A percentile compares a stretch with the other conserved stretches of the same genome.
Evolutionary conservation across 2,329 filamentous ascomycete species (phyloP).

Genomic region (Colletotrichum gloeosporioides): DNA sequence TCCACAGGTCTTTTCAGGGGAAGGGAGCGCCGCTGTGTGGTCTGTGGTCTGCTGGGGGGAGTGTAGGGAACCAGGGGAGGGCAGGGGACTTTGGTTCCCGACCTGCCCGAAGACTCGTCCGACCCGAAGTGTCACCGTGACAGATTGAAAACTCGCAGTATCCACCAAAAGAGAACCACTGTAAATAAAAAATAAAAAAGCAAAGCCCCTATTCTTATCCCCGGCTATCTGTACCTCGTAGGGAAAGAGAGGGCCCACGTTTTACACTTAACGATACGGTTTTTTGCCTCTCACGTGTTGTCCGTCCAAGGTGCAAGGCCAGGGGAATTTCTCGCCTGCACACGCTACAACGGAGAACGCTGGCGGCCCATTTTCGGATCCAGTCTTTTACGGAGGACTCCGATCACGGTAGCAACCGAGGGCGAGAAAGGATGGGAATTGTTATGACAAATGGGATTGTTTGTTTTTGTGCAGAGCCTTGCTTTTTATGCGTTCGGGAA

Average conservation of each 20-base stretch:
- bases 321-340: not conserved
- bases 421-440: not conserved
- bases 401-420: slow-evolving; percentile 1
- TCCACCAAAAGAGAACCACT: not conserved
- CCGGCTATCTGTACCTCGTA: not conserved
- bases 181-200: not conserved
- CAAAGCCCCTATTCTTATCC: not conserved
- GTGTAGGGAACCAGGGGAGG: too few relatives aligned
- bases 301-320: not conserved
- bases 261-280: not conserved
- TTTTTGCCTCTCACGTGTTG: not conserved
- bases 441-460: not conserved
- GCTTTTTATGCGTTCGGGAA: not conserved
- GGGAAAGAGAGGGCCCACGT: not conserved
- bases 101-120: not conserved
- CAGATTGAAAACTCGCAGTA: not conserved
- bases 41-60: not conserved
- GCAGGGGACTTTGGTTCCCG: not conserved
- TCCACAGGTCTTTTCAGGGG: not conserved
- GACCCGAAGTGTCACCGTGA: not conserved
- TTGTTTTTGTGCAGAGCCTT: not conserved
- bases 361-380: not conserved
- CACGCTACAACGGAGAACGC: not conserved
- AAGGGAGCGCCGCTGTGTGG: not conserved
- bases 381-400: not conserved